Evolutionary conservation across 495 filamentous ascomycete species (phyloP).

Genomic region (Chaetomium fimeti): DNA sequence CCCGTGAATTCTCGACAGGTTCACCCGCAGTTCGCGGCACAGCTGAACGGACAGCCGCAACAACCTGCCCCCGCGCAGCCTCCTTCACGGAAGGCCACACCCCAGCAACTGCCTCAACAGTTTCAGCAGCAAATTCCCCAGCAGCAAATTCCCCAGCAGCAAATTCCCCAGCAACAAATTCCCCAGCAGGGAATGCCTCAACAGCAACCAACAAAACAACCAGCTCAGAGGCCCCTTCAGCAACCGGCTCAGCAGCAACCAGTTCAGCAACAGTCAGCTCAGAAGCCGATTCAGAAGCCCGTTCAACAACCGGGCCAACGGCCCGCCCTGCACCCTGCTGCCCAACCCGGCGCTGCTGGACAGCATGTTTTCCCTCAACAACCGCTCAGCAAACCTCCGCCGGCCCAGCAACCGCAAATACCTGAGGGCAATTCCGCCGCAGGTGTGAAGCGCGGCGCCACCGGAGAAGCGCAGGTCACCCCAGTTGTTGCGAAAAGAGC

Average conservation of each 20-base stretch:
- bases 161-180: conserved; percentile 26
- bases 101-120: conserved; percentile 21
- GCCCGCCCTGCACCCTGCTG: conserved; percentile 1
- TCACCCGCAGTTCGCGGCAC: conserved; percentile 24
- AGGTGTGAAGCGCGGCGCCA: conserved; percentile 24
- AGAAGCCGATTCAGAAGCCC: conserved; percentile 10
- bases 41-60: conserved; percentile 25
- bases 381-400: conserved; percentile 13
- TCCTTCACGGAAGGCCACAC: conserved; percentile 19
- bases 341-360: background rate
- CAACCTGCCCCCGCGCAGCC: conserved; percentile 16
- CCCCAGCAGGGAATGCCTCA: conserved; percentile 21
- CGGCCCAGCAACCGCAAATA: conserved; percentile 15
- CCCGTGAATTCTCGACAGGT: conserved; percentile 13
- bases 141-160: background rate
- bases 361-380: conserved; percentile 7
- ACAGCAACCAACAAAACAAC: background rate
- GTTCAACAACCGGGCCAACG: conserved; percentile 13
- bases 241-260: conserved; percentile 29
- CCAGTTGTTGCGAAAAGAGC: conserved; percentile 29
- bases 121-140: conserved; percentile 31
- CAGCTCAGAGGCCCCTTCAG: background rate
- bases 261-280: background rate
- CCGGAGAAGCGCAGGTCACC: conserved; percentile 18
- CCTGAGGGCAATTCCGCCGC: conserved; percentile 8